Evolutionary conservation across 352 stramenopile species (phyloP), one percentile per base, ranked within the genome.

Genomic region (Elongisporangium prolatum): DNA sequence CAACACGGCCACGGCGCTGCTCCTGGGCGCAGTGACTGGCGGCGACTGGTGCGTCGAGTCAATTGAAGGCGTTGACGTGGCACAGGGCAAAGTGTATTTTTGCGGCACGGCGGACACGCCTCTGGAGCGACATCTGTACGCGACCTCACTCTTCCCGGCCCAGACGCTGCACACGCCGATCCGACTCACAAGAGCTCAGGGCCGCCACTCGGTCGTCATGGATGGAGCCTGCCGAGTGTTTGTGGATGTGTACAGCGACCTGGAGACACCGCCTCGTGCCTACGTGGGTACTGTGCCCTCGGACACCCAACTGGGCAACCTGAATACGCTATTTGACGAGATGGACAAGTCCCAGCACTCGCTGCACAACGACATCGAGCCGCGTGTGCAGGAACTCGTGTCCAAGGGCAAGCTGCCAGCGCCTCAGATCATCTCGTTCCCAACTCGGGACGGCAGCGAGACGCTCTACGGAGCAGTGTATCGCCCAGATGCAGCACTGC

Each of bases 391-490:
- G 48, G 68, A 74, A 44, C 60, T 95, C 5, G 58, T 74, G 50
- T 55, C 68, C 21, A 62, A 72, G 22, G 54, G 65, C 34, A 92
- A 91, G 59, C 64, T 95, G 3, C 68, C 74, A 20, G 57, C 78
- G 18, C 85, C 85, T 17, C 74, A 77, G 56, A 77, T 91, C 56
- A 81, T 95, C 55, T 82, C 76, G 37, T 75, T 95, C 59, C 84
- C 81, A n/a, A 93, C 89, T 0, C 84, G 87, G 11, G 90, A 98
- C 57, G 86, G 84, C 10, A 75, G 77, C 21, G 84, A 88, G 59
- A 96, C 69, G 20, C 74, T 98, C 5, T 95, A 97, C 60, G 89
- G 88, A 57, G 95, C 93, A n/a, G 61, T 98, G 11, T 98, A 98
- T 71, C 67, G 84, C 37, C 96, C 96, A 1, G 89, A 98, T 66